These are phyloP conservation scores for Hirschfeldia incana DNA, from an alignment of 345 rosid species.

Conservation along the genomic window DNA sequence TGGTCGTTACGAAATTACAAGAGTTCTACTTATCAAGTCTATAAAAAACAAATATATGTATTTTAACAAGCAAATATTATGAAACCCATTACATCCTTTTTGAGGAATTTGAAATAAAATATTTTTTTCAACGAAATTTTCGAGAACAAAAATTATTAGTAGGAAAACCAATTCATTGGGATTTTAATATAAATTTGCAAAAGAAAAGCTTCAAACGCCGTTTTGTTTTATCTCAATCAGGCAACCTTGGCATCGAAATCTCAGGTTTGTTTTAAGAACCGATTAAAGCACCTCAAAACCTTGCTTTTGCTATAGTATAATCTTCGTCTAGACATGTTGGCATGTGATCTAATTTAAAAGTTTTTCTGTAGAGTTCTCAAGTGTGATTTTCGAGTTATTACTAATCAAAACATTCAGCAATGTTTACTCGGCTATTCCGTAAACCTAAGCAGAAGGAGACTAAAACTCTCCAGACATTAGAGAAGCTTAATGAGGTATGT, in stretches of 20 bases:
- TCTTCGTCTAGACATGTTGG: background rate
- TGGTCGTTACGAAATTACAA: background rate
- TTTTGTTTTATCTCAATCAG: slow-evolving; percentile 10
- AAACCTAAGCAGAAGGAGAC: slow-evolving; percentile 72
- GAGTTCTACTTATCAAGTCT: background rate
- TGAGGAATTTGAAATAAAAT: background rate
- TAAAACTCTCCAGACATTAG: slow-evolving; percentile 68
- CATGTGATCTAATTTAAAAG: background rate
- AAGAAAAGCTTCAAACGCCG: background rate
- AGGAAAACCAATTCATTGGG: background rate
- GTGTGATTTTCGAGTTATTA: background rate
- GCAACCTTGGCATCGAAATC: slow-evolving; percentile 16
- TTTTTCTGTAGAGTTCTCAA: slow-evolving; percentile 20
- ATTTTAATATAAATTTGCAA: background rate
- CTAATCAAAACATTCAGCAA: slow-evolving; percentile 29
- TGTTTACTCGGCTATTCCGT: slow-evolving; percentile 81
- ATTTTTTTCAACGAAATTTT: background rate
- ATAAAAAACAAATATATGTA: background rate
- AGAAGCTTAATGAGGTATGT: slow-evolving; percentile 67
- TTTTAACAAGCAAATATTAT: background rate
- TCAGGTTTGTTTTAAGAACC: slow-evolving; percentile 20
- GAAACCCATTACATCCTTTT: background rate
- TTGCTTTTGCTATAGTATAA: background rate
- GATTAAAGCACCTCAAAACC: background rate
- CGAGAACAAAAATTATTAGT: background rate